Base-by-base conservation (phyloP, 805 yeast species). In the Ascoidea asiatica region DNA sequence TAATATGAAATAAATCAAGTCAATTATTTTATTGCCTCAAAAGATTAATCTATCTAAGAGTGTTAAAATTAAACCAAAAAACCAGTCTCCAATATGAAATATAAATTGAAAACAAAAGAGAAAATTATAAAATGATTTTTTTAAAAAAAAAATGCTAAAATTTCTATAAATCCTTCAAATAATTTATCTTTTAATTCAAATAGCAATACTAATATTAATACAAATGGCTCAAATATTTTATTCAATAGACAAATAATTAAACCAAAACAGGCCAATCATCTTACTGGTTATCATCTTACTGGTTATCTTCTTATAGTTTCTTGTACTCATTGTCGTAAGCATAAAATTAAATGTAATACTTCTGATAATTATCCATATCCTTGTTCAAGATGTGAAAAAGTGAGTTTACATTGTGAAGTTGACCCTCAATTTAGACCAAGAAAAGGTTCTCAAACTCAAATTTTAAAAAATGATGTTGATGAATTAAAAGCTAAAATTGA, bases 261-360 rank as follows among this genome's bases (percentile, higher is more conserved):
- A 22, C 3, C 46, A 15, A 44, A 44, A 19, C 41, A 39, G 20
- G 46, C 33, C 17, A 41, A 36, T 3, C 44, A 22, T 19, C 23
- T 19, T 29, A 18, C 43, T 7, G 44, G 44, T 21, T 52, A 46
- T 5, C 61, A 51, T 15, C 56, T 53, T n/a, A 69, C 75, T 0
- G 79, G 81, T 1, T 90, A 84, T 55, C 65, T 96, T 45, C 95
- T 95, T 0, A 94, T 88, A 1, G 85, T 95, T 0, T 81, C 95
- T 3, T 89, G 97, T 58, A 85, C 95, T 0, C 92, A 87, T 58
- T 89, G 97, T 57, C 76, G 97, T 43, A 96, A 89, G 58, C 96
- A 88, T 60, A 89, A 89, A 61, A 87, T 89, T 59, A 83, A 82
- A 57, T 89, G 97, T 62, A 85, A 89, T 57, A 96, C 97, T 1